Conservation (phyloP, 176 grass and related monocot genomes). For the Aegilops longissima region DNA sequence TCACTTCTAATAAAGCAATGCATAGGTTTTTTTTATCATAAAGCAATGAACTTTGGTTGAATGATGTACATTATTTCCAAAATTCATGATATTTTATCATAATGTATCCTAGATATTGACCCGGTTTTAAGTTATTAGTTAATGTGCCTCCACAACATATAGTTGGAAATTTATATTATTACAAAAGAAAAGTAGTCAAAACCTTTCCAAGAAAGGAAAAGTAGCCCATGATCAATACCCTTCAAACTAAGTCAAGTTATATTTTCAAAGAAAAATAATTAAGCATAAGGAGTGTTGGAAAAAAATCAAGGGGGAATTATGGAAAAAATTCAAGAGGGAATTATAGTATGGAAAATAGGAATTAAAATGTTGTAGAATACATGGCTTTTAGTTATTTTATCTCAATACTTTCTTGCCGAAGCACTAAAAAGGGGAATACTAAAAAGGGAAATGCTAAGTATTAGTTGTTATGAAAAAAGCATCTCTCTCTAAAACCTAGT, state of each 20-base stretch:
- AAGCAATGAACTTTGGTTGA: neutral
- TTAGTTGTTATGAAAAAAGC: neutral
- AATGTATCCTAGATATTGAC: neutral
- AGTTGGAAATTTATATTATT: neutral
- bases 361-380: too few relatives aligned
- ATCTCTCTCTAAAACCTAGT: neutral
- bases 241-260: neutral
- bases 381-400: neutral
- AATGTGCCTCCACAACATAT: neutral
- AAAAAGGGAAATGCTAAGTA: too few relatives aligned
- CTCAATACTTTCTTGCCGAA: neutral
- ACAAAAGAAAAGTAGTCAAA: neutral
- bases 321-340: too few relatives aligned
- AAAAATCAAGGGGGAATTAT: too few relatives aligned
- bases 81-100: neutral
- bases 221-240: neutral
- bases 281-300: too few relatives aligned
- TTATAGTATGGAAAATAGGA: too few relatives aligned
- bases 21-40: neutral
- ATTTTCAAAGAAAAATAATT: too few relatives aligned
- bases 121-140: neutral
- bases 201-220: neutral
- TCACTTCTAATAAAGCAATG: too few relatives aligned
- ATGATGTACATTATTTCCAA: neutral
- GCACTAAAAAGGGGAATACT: neutral